Conservation (phyloP, 2,329 filamentous ascomycete genomes). For the Mycosphaerelloides madeirae region DNA sequence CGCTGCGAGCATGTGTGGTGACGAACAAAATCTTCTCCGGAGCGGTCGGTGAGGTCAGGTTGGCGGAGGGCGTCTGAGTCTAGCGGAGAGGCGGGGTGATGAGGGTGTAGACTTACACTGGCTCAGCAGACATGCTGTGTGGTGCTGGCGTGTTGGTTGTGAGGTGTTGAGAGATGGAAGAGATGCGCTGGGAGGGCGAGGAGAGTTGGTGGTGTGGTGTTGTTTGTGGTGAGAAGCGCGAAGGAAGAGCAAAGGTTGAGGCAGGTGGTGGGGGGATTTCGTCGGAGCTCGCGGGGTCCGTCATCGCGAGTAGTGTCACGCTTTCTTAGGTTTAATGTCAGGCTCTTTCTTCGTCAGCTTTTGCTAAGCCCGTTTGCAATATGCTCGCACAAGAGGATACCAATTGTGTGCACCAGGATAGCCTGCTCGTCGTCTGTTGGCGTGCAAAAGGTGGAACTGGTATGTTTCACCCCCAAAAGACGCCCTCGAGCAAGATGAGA, state of each 20-base stretch:
- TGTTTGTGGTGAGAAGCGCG: neutral
- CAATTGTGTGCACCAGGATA: too few relatives aligned
- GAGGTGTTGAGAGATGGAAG: slow-evolving; percentile 16
- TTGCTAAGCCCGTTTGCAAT: too few relatives aligned
- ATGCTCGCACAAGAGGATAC: too few relatives aligned
- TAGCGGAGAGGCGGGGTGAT: slow-evolving; percentile 5
- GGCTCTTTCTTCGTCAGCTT: too few relatives aligned
- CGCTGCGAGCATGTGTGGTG: neutral
- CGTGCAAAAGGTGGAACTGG: too few relatives aligned
- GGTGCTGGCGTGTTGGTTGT: neutral
- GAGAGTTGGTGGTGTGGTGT: slow-evolving; percentile 3
- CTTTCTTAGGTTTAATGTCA: too few relatives aligned
- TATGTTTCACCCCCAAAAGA: too few relatives aligned
- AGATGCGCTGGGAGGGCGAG: slow-evolving; percentile 14
- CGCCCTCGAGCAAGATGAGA: too few relatives aligned
- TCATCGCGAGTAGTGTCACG: too few relatives aligned
- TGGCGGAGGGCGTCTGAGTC: slow-evolving; percentile 1
- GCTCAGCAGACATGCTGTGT: slow-evolving; percentile 18
- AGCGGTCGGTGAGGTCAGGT: too few relatives aligned
- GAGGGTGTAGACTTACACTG: slow-evolving; percentile 19
- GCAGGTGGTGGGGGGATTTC: neutral
- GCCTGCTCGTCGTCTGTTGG: too few relatives aligned
- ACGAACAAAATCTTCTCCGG: slow-evolving; percentile 8
- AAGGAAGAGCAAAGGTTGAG: neutral
- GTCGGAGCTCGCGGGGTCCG: too few relatives aligned